Evolutionary conservation across 495 filamentous ascomycete genomes (phyloP).

Genomic region (Hyaloscypha finlandica): DNA sequence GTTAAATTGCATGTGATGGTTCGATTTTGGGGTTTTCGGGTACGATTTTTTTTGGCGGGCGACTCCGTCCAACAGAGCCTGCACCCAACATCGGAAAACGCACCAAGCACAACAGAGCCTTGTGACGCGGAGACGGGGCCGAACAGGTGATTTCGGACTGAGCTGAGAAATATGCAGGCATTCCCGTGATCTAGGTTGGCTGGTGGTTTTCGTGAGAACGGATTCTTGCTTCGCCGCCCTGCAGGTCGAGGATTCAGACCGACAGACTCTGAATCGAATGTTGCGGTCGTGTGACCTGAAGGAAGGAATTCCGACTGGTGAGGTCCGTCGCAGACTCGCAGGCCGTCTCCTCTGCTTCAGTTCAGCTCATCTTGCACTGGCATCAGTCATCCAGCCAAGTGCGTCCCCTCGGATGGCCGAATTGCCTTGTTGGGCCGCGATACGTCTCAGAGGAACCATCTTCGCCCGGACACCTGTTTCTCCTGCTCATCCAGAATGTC

Average conservation of each 20-base stretch:
- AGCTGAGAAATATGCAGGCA: not conserved
- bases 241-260: not conserved
- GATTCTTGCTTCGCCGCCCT: not conserved
- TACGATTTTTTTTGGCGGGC: not conserved
- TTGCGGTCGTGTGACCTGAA: not conserved
- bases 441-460: not conserved
- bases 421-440: not conserved
- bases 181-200: conserved; percentile 1
- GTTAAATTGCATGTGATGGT: not conserved
- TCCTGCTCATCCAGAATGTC: not conserved
- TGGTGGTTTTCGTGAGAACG: conserved; percentile 5
- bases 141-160: not conserved
- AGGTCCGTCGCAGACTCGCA: not conserved
- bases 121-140: not conserved
- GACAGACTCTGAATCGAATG: not conserved
- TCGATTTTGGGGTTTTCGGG: not conserved
- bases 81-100: not conserved
- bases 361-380: conserved; percentile 5
- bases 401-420: not conserved
- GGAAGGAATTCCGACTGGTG: not conserved
- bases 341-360: not conserved
- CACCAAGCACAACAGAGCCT: not conserved
- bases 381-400: not conserved
- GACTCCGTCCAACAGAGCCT: not conserved
- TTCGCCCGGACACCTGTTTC: not conserved